Percentiles rank a stretch among this genome's conserved stretches.
Evolutionary conservation across 805 yeast genomes (phyloP).

Genomic region (Hanseniaspora singularis): DNA sequence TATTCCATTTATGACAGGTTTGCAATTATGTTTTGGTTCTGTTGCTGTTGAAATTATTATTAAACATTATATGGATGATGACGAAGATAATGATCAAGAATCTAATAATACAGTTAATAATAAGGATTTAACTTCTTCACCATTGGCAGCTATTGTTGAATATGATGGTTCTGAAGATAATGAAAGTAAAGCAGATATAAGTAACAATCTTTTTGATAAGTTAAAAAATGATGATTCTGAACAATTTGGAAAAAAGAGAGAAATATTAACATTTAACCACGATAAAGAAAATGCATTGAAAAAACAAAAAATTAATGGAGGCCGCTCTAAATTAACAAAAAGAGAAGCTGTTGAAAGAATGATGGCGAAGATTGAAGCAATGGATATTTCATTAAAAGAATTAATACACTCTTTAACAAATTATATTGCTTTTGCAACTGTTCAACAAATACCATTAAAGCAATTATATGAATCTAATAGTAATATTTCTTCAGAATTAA

Average conservation of each 20-base stretch:
- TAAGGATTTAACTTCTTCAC: slow-evolving; percentile 4
- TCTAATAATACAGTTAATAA: slow-evolving; percentile 23
- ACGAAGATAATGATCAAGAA: slow-evolving; percentile 37
- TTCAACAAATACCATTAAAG: slow-evolving; percentile 77
- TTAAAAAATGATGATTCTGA: too few species aligned
- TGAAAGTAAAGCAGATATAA: too few species aligned
- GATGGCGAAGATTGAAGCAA: slow-evolving; percentile 19
- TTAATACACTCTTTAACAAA: slow-evolving; percentile 60
- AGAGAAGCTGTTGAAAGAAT: slow-evolving; percentile 22
- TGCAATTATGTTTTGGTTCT: slow-evolving; percentile 48
- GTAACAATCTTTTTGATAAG: too few species aligned
- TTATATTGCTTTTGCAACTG: slow-evolving; percentile 80
- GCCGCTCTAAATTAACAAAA: slow-evolving; percentile 1
- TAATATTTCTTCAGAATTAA: slow-evolving; percentile 31
- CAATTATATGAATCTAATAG: slow-evolving; percentile 52
- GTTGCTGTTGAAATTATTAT: slow-evolving; percentile 25
- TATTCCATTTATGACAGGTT: slow-evolving; percentile 51
- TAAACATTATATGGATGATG: slow-evolving; percentile 46
- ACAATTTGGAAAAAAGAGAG: slow-evolving; percentile 7
- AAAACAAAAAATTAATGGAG: too few species aligned
- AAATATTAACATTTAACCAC: slow-evolving; percentile 17
- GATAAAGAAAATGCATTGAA: slow-evolving; percentile 20
- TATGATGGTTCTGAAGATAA: too few species aligned
- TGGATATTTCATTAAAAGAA: slow-evolving; percentile 36
- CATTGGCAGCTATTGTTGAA: slow-evolving; percentile 8